Evolutionary conservation across 306 rosid genomes (phyloP).

Genomic region (Prunus mira): DNA sequence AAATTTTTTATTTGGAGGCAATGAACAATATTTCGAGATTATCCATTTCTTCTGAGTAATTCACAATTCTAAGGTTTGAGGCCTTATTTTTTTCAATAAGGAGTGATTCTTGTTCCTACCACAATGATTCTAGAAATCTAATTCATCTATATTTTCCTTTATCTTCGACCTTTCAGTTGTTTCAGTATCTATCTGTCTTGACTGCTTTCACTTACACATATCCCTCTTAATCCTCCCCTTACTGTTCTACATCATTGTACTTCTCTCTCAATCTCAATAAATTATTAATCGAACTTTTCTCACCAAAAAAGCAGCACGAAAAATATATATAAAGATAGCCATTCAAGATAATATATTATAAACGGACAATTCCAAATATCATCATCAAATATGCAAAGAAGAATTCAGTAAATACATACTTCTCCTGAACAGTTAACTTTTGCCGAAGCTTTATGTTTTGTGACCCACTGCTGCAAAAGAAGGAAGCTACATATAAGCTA

Average conservation of each 20-base stretch:
- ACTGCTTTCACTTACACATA: too few relatives aligned
- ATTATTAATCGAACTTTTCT: neutral
- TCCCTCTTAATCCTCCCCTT: neutral
- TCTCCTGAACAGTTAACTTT: constrained; percentile 54
- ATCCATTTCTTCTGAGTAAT: neutral
- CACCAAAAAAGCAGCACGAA: neutral
- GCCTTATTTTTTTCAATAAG: neutral
- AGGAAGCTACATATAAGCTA: constrained; percentile 17
- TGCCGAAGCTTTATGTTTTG: constrained; percentile 54
- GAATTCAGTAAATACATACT: constrained; percentile 44
- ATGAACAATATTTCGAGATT: neutral
- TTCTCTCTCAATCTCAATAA: neutral
- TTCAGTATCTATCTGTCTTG: neutral
- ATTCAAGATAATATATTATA: neutral
- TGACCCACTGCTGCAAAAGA: constrained; percentile 45
- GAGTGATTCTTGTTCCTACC: neutral
- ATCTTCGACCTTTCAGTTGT: neutral
- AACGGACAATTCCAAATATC: neutral
- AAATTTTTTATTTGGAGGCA: neutral
- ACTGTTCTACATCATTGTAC: neutral
- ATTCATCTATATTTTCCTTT: too few relatives aligned
- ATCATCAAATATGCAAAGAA: neutral
- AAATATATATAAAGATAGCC: neutral
- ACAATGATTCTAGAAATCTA: neutral
- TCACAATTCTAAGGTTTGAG: neutral